Evolutionary conservation across 2,329 filamentous ascomycete genomes (phyloP), one percentile per base, ranked within the genome.

Genomic region (Exophiala xenobiotica): DNA sequence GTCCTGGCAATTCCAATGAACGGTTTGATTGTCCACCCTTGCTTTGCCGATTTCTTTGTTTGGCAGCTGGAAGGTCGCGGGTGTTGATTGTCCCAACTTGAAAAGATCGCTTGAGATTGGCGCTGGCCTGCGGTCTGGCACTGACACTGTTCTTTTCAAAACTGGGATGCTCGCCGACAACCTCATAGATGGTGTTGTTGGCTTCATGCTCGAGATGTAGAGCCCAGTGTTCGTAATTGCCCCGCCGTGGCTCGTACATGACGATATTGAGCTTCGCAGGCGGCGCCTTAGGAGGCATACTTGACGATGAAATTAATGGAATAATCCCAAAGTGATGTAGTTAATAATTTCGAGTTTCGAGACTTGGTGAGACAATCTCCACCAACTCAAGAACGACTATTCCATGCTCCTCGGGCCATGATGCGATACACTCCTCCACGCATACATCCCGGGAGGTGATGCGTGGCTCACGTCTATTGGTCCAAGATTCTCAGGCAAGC

Each of bases 1-100:
- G 9, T 61, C 58, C 46, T 62, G 61, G 47, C 59, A 63, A 39
- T 64, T 63, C 62, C 57, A 63, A 29, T 58, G 53, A 1, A 61
- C 47, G 2, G 60, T 62, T 23, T 59, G 46, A 23, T 62, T 62
- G 35, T 63, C 62, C 3, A 62, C 58, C 2, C 20, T 33, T 1
- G 49, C 56, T 12, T 40, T 40, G 8, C 45, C 35, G 2, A 59
- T 51, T 3, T 49, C 43, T n/a, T 38, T n/a, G 23, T 31, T 52
- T 53, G 9, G 59, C 43, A 4, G 42, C 54, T 14, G 43, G 31
- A 5, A 63, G 35, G 37, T 46, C 27, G 7, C 4, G 16, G 4
- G 11, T 7, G 27, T 35, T 46, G 16, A 46, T 31, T 6, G 12
- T 59, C 54, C 53, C 40, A 19, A 63, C 41, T 20, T 42, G 47